Conservation (phyloP, 306 rosid genomes). For the Malus orientalis region DNA sequence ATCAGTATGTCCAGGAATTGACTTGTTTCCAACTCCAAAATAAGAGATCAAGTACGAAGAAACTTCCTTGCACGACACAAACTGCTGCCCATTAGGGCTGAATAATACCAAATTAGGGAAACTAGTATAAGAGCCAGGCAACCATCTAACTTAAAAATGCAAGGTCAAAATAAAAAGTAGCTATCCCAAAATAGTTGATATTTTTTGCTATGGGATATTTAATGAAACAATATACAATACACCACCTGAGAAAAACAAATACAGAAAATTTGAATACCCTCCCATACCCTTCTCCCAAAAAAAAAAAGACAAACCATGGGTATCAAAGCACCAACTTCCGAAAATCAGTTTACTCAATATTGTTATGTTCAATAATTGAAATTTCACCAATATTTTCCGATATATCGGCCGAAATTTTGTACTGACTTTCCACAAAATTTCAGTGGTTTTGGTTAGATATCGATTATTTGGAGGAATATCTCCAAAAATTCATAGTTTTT, state of each 20-base stretch:
- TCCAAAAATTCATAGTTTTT: background rate
- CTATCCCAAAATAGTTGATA: background rate
- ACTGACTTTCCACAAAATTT: background rate
- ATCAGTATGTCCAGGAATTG: conserved; percentile 27
- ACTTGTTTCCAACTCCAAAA: conserved; percentile 18
- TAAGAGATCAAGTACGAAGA: conserved; percentile 47
- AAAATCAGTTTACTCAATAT: background rate
- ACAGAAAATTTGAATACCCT: background rate
- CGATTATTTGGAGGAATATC: background rate
- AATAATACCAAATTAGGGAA: conserved; percentile 33
- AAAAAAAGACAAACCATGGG: background rate
- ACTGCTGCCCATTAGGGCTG: conserved; percentile 79
- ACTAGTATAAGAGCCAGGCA: conserved; percentile 26
- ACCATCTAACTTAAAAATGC: conserved; percentile 7
- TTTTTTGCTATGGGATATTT: background rate
- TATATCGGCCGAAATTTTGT: background rate
- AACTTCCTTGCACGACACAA: conserved; percentile 64
- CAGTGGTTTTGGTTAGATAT: background rate
- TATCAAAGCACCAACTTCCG: background rate
- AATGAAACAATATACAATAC: background rate
- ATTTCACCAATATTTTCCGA: background rate
- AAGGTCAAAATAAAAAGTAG: conserved; percentile 9
- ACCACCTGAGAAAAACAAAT: background rate
- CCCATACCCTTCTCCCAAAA: background rate
- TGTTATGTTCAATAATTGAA: background rate